phyloP scores from a whole-genome alignment of 176 grass and related monocot genomes.

The Miscanthus lutarioriparius region DNA sequence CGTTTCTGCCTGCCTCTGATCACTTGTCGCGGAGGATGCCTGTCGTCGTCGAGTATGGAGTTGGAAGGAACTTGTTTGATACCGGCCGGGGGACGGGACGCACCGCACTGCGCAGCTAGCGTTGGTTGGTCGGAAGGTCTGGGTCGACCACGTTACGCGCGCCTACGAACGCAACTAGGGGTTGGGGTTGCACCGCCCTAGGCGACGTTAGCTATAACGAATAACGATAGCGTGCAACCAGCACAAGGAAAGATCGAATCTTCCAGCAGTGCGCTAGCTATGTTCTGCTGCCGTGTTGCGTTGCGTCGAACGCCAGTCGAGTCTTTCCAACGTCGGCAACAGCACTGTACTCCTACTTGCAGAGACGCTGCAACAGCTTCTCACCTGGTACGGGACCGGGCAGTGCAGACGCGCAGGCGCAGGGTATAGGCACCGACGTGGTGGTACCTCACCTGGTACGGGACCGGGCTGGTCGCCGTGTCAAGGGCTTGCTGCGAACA shows the following conservation, averaged over 20 bases:
- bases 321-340: not conserved
- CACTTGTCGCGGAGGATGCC: not conserved
- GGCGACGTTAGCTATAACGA: not conserved
- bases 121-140: not conserved
- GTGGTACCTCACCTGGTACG: not conserved
- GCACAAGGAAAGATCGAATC: not conserved
- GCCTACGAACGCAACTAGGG: too few species aligned
- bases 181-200: not conserved
- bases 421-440: not conserved
- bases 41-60: not conserved
- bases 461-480: not conserved
- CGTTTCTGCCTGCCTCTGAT: not conserved
- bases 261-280: not conserved
- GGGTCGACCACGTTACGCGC: too few species aligned
- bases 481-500: slow-evolving; percentile 1
- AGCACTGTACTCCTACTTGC: not conserved
- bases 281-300: not conserved
- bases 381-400: too few species aligned
- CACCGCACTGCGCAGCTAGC: not conserved
- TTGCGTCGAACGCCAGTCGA: not conserved
- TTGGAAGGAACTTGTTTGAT: not conserved
- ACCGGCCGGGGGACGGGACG: not conserved
- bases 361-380: not conserved
- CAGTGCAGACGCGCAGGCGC: not conserved
- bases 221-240: not conserved